These are phyloP conservation scores for Magnolia sinica DNA, from an alignment of 164 flowering plant genomes.

Conservation along the genomic window DNA sequence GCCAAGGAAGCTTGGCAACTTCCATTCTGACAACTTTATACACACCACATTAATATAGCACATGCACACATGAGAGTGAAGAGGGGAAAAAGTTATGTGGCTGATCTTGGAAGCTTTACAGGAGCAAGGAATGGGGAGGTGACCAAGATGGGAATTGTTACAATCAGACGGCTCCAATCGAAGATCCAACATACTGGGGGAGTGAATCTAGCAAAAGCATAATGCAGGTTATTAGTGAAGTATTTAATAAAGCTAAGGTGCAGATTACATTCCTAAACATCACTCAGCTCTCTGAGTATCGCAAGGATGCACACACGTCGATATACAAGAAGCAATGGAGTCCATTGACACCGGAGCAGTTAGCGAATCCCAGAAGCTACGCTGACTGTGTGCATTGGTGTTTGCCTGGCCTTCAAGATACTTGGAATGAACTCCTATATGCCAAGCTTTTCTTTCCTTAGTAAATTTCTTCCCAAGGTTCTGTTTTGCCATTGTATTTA, in stretches of 20 bases:
- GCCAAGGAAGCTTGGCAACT: neutral
- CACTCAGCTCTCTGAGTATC: conserved; percentile 75
- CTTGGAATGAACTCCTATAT: conserved; percentile 88
- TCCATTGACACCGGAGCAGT: conserved; percentile 61
- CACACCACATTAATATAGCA: too few species aligned
- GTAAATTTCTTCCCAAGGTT: neutral
- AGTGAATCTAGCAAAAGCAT: conserved; percentile 44
- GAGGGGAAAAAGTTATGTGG: neutral
- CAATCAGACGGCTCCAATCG: conserved; percentile 58
- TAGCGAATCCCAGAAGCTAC: conserved; percentile 69
- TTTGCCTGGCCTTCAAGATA: conserved; percentile 90
- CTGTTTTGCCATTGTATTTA: neutral
- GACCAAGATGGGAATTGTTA: conserved; percentile 56
- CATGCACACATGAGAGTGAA: neutral
- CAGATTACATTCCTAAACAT: conserved; percentile 77
- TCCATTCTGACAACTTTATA: too few species aligned
- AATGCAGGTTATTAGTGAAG: conserved; percentile 69
- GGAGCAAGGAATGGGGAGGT: conserved; percentile 82
- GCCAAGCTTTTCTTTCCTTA: conserved; percentile 74
- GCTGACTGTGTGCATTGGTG: conserved; percentile 94
- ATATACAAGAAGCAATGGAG: conserved; percentile 92
- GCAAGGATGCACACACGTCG: conserved; percentile 81
- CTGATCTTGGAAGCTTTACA: conserved; percentile 18
- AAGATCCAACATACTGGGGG: conserved; percentile 74
- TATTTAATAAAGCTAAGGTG: conserved; percentile 38